These are phyloP conservation scores for Meredithiella fracta DNA, from an alignment of 2,329 filamentous ascomycete genomes.

Conservation along the genomic window DNA sequence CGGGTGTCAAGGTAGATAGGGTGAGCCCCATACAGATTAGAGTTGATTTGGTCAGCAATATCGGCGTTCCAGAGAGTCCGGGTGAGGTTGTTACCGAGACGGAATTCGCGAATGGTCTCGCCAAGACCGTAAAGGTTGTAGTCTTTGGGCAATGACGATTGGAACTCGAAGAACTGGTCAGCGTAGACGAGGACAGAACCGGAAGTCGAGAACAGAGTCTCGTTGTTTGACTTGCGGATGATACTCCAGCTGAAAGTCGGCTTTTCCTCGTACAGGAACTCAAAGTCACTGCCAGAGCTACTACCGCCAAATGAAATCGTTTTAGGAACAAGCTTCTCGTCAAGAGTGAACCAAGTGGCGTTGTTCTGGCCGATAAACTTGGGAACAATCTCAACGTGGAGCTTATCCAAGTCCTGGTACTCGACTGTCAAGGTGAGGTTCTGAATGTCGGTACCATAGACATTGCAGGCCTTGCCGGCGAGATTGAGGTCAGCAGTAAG, in stretches of 20 bases:
- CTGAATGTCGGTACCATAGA: constrained; percentile 60
- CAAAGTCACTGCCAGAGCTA: constrained; percentile 41
- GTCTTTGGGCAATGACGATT: constrained; percentile 44
- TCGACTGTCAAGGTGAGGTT: constrained; percentile 50
- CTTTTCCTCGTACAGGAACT: constrained; percentile 35
- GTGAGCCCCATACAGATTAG: constrained; percentile 61
- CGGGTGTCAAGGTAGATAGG: constrained; percentile 67
- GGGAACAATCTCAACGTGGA: constrained; percentile 56
- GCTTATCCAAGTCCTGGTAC: constrained; percentile 45
- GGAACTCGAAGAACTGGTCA: constrained; percentile 62
- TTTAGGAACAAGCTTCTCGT: constrained; percentile 44
- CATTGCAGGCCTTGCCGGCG: constrained; percentile 55
- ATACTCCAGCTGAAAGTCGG: constrained; percentile 54
- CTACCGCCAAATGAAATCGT: constrained; percentile 53
- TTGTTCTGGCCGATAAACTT: constrained; percentile 45
- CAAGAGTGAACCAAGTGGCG: constrained; percentile 48
- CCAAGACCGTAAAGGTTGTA: constrained; percentile 65
- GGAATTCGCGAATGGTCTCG: constrained; percentile 53
- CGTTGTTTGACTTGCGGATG: constrained; percentile 39
- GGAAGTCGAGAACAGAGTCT: constrained; percentile 51
- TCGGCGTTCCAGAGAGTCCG: constrained; percentile 49
- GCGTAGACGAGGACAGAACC: constrained; percentile 53
- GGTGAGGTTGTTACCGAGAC: constrained; percentile 57
- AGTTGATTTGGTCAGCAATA: constrained; percentile 44
- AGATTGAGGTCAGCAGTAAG: constrained; percentile 55